Base-by-base conservation (phyloP, 164 flowering plant genomes). In the Macadamia tetraphylla region DNA sequence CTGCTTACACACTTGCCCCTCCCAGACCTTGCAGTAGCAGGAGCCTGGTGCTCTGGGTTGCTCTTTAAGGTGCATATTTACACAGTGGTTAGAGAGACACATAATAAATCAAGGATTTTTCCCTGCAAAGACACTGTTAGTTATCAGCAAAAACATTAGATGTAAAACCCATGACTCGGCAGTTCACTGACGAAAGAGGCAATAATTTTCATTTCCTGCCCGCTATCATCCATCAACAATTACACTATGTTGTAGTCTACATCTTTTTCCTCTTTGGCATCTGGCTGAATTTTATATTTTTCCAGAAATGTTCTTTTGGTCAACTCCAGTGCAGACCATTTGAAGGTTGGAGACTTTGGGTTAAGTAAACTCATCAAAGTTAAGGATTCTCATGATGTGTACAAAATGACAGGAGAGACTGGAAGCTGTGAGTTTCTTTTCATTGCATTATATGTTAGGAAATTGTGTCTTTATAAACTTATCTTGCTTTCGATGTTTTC, bases 271-370 rank as follows among this genome's bases (percentile, higher is more conserved):
- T 43, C 4, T 63, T 56, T 32, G 43, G 62, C n/a, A 49, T 65
- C 9, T 29, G 17, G 13, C 32, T 64, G 56, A 65, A 31, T 48
- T 52, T 60, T 46, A 23, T 42, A 30, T 13, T 29, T 15, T 78
- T 68, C 73, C 84, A 95, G 99, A 90, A 95, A 95, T 85, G 98
- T 95, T 61, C 96, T 95, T 73, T 73, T 95, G 70, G 99, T 95
- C 75, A 92, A 95, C 83, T 78, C 97, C 40, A 88, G 75, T 71
- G 99, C 98, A 31, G 98, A 95, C 79, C 98, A 95, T 79, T 74
- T 95, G 59, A 95, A 95, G 87, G 98, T 95, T 75, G 99, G 99
- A 63, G 99, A 95, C 77, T 95, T 95, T 83, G 99, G 99, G 61
- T 73, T 92, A 42, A 95, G 99, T 83, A 95, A 95, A 84, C 99